Evolutionary conservation across 345 rosid genomes (phyloP).

Genomic region (Euphorbia pulcherrima): DNA sequence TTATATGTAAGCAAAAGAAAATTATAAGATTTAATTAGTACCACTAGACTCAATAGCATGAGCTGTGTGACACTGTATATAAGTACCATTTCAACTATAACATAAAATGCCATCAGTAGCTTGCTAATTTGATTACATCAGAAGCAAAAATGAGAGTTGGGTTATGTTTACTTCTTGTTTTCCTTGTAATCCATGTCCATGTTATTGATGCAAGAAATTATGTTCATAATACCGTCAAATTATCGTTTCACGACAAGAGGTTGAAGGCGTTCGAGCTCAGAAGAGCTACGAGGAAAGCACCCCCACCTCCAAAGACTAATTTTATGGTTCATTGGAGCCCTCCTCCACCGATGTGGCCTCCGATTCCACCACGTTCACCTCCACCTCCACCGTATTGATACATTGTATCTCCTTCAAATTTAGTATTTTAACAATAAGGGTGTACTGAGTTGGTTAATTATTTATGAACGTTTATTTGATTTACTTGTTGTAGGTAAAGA

Average conservation of each 20-base stretch:
- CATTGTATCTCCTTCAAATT: no score
- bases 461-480: no score
- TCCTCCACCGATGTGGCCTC: neutral
- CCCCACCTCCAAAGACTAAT: neutral
- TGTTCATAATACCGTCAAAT: no score
- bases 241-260: no score
- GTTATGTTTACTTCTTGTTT: neutral
- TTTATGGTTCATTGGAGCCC: neutral
- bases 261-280: neutral
- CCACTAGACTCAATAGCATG: neutral
- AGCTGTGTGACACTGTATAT: neutral
- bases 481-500: no score
- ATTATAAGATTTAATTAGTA: no score
- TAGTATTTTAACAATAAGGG: no score
- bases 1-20: neutral
- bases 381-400: neutral
- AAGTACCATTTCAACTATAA: neutral
- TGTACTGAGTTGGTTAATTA: no score
- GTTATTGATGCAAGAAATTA: neutral
- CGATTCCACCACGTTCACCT: neutral
- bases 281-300: neutral
- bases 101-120: neutral
- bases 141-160: neutral
- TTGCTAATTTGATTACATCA: neutral
- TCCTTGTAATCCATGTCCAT: neutral